Evolutionary conservation across 345 rosid species (phyloP), one percentile per base, ranked within the genome.

Genomic region (Bruguiera sexangula): DNA sequence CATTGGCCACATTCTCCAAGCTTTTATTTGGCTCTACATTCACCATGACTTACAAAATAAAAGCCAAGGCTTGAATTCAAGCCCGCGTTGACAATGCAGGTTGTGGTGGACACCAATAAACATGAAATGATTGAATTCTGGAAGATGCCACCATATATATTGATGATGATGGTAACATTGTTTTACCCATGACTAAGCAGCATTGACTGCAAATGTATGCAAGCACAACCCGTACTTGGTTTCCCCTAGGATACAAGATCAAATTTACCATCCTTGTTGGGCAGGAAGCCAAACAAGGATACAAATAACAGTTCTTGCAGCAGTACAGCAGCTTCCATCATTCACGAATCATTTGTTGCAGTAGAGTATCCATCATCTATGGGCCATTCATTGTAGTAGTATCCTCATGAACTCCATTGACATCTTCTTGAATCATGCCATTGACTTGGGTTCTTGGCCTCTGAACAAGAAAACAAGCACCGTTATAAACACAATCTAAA

Each of bases 361-460:
- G 73, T 62, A 67, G 63, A 36, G 62, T 66, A 74, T 78, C 76
- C 66, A 53, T 68, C 56, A 32, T 78, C 88, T 87, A 95, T 19
- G 88, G 89, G 60, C 92, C 93, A 50, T 87, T 92, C 91, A 84
- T 85, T 32, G 84, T 78, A 52, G 81, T 52, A 15, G 43, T 82
- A 77, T 90, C 96, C 0, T 70, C 80, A 82, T 82, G 89, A 63
- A 80, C 81, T 22, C 73, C 80, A 30, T 88, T 88, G 69, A 75
- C 80, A 69, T 92, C 96, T 72, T 88, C 98, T 52, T 81, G 65
- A 59, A 65, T 84, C 92, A 89, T 95, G 63, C 93, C 96, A 68
- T 88, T 95, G 63, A 84, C 86, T 71, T 87, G 99, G 53, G 86
- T 82, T 80, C 99, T 86, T 15, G 59, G 89, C 74, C 97, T 81